Evolutionary conservation across 1,284 basidiomycete genomes (phyloP).

Genomic region (Leccinum cinnamomeum): DNA sequence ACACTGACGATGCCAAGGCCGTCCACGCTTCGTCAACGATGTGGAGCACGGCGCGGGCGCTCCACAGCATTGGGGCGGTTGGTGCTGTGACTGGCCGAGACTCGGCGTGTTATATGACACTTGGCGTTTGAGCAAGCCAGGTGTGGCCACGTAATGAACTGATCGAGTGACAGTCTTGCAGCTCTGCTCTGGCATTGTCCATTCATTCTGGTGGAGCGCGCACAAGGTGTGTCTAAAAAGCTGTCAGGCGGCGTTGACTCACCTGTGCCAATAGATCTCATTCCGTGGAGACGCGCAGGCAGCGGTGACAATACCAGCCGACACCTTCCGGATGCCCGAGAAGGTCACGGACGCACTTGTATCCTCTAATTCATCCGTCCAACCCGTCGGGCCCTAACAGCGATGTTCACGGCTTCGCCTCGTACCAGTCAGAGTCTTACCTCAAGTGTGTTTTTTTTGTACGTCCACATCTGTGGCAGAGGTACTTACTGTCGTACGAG

Average conservation of each 20-base stretch:
- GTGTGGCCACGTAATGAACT: background rate
- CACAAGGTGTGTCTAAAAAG: slow-evolving; percentile 1
- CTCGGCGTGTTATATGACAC: background rate
- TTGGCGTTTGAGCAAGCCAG: slow-evolving; percentile 2
- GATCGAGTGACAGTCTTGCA: background rate
- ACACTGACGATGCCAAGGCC: background rate
- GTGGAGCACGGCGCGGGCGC: background rate
- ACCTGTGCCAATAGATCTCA: slow-evolving; percentile 4
- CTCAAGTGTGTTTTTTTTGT: slow-evolving; percentile 1
- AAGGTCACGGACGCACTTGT: slow-evolving; percentile 10
- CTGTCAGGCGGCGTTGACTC: background rate
- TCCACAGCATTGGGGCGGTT: background rate
- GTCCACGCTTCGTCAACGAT: background rate
- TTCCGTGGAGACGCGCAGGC: slow-evolving; percentile 4
- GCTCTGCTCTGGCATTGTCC: background rate
- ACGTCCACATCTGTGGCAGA: slow-evolving; percentile 11
- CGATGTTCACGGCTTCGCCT: slow-evolving; percentile 8
- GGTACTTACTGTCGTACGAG: slow-evolving; percentile 11
- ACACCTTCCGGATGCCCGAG: background rate
- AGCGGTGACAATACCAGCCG: slow-evolving; percentile 1
- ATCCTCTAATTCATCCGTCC: slow-evolving; percentile 1
- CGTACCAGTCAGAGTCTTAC: slow-evolving; percentile 9
- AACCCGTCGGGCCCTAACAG: slow-evolving; percentile 7
- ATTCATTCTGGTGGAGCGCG: slow-evolving; percentile 1
- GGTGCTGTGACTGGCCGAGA: background rate